Base-by-base conservation (phyloP, 163 green algal species). In the Smithsoniella earleae region DNA sequence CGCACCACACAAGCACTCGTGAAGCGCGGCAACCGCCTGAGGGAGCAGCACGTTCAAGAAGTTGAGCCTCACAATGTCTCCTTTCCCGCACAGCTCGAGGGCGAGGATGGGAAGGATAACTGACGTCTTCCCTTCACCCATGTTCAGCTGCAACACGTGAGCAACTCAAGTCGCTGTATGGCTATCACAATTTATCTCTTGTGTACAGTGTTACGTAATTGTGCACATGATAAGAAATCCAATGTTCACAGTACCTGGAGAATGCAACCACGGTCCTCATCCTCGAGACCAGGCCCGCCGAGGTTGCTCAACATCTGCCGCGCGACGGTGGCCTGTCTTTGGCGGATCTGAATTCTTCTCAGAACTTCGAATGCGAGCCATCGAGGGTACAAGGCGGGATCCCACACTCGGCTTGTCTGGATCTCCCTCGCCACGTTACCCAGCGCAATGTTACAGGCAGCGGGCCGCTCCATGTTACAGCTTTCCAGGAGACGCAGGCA, bases 101-200 rank as follows among this genome's bases (percentile, higher is more conserved):
- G 69, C 76, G 65, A 89, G 73, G 81, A 89, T 87, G 30, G 84
- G 82, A 46, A 89, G 73, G 44, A 89, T 89, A 75, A 89, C 78
- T 2, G 81, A 78, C 13, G 84, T 88, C 79, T 89, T 89, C 74
- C 84, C 84, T 74, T 86, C 81, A 18, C 80, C 82, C 84, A 89
- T 88, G 79, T 89, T 89, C 73, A 89, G 79, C 82, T 89, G 84
- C 40, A n/a, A n/a, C n/a, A n/a, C n/a, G n/a, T n/a, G n/a, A n/a
- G n/a, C n/a, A n/a, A n/a, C n/a, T n/a, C n/a, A n/a, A n/a, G n/a
- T n/a, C n/a, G n/a, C n/a, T n/a, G n/a, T n/a, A n/a, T n/a, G n/a
- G n/a, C n/a, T n/a, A n/a, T n/a, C n/a, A n/a, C n/a, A n/a, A n/a
- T n/a, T n/a, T n/a, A n/a, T n/a, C n/a, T n/a, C n/a, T n/a, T n/a